These are phyloP conservation scores for Torulaspora indica DNA, from an alignment of 805 yeast species.

Conservation along the genomic window DNA sequence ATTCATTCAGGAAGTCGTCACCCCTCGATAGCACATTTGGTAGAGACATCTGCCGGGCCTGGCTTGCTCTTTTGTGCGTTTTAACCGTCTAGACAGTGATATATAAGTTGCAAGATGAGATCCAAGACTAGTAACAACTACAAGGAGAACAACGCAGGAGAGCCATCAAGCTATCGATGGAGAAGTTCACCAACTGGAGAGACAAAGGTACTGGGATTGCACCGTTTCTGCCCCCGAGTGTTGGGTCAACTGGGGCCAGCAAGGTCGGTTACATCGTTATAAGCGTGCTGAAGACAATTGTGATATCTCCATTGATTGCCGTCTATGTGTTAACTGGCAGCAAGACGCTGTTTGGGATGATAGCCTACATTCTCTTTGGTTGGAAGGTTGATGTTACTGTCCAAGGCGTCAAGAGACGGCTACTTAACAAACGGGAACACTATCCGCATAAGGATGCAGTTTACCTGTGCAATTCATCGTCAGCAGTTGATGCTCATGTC, in stretches of 20 bases:
- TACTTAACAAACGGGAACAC: slow-evolving; percentile 17
- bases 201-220: slow-evolving; percentile 93
- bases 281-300: slow-evolving; percentile 16
- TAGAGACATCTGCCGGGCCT: slow-evolving; percentile 49
- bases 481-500: slow-evolving; percentile 45
- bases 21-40: slow-evolving; percentile 68
- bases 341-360: slow-evolving; percentile 17
- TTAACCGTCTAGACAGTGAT: background rate
- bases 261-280: slow-evolving; percentile 7
- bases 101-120: background rate
- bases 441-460: slow-evolving; percentile 40
- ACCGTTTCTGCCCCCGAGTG: slow-evolving; percentile 66
- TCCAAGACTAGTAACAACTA: background rate
- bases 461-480: slow-evolving; percentile 45
- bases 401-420: slow-evolving; percentile 43
- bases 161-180: slow-evolving; percentile 60
- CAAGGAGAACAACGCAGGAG: background rate
- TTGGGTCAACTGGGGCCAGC: slow-evolving; percentile 15
- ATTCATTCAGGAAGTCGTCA: slow-evolving; percentile 58
- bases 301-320: slow-evolving; percentile 22
- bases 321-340: slow-evolving; percentile 10
- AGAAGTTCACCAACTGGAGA: slow-evolving; percentile 76
- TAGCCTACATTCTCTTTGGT: slow-evolving; percentile 36
- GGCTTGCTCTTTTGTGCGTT: background rate
- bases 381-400: slow-evolving; percentile 37